Evolutionary conservation across 2,329 filamentous ascomycete genomes (phyloP), one percentile per base, ranked within the genome.

Genomic region (Cladosporium sp.): DNA sequence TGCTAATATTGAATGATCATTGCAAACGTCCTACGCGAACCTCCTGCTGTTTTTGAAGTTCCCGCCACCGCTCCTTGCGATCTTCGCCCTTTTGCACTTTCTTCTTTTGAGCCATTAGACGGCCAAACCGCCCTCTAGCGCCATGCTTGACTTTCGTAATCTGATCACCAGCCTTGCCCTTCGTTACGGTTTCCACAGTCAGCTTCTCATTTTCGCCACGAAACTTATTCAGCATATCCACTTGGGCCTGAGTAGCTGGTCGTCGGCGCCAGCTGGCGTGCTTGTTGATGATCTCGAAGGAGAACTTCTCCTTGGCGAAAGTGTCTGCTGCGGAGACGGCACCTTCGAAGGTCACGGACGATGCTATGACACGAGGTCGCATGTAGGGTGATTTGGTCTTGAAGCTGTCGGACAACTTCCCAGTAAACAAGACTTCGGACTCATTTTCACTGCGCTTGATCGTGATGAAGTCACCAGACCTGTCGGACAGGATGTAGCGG

Each of bases 131-230:
- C 71, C 87, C 68, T 75, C 81, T 76, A 1, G 87, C 89, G 0
- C 92, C 92, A 66, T 93, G 87, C 68, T 86, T 92, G 56, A 95
- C 66, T 69, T 95, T 95, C 7, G 89, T 95, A 58, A 97, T 95
- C 86, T 95, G 91, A 66, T 96, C 91, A 4, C 79, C 79, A 4
- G 90, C 91, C 65, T 82, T 83, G 7, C 92, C 92, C 64, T 91
- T 93, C 11, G 80, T 90, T 54, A 95, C 62, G 28, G 83, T 77
- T 0, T 72, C 70, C 0, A 70, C 60, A 1, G 72, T 77, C 46
- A 90, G 64, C 49, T 78, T 72, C 28, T 83, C 72, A n/a, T 75
- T 70, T 49, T 78, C 71, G 1, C 70, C 70, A 8, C 84, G 76
- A 3, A 84, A 63, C 63, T 82, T 86, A 63, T 90, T 89, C 49